Percentiles rank a stretch among this genome's conserved stretches.
phyloP scores from a whole-genome alignment of 1,284 basidiomycete species.

The Amylostereum areolatum region DNA sequence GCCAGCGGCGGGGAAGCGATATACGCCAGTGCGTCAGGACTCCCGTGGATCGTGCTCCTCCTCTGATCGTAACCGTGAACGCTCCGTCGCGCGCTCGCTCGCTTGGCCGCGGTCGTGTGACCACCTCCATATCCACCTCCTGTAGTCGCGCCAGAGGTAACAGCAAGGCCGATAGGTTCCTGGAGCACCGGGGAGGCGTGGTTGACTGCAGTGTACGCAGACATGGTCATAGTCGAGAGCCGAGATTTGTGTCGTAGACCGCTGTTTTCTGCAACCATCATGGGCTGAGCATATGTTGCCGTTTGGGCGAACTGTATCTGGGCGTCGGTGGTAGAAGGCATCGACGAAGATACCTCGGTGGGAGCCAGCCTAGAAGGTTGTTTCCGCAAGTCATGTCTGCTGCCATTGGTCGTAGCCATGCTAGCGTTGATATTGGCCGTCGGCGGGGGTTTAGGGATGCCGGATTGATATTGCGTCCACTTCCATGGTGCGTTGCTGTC shows the following conservation, averaged over 20 bases:
- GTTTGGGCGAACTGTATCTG: slow-evolving; percentile 6
- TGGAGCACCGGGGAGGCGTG: slow-evolving; percentile 20
- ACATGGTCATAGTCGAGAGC: slow-evolving; percentile 45
- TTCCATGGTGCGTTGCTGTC: slow-evolving; percentile 38
- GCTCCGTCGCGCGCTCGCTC: slow-evolving; percentile 21
- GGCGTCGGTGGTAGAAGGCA: slow-evolving; percentile 12
- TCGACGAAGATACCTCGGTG: background rate
- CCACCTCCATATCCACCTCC: slow-evolving; percentile 9
- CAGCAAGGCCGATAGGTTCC: slow-evolving; percentile 36
- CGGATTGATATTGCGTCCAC: slow-evolving; percentile 60
- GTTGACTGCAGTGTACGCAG: slow-evolving; percentile 46
- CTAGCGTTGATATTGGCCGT: slow-evolving; percentile 10
- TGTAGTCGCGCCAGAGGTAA: slow-evolving; percentile 14
- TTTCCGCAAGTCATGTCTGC: background rate
- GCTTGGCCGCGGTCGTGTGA: slow-evolving; percentile 11
- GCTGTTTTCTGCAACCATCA: slow-evolving; percentile 30
- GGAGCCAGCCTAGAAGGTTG: background rate
- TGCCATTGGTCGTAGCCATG: background rate
- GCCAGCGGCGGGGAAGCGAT: slow-evolving; percentile 33
- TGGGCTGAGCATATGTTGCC: slow-evolving; percentile 10
- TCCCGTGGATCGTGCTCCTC: slow-evolving; percentile 11
- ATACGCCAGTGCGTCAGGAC: slow-evolving; percentile 28
- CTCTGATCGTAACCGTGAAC: slow-evolving; percentile 12
- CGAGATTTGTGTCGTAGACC: slow-evolving; percentile 35
- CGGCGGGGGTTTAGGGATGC: slow-evolving; percentile 25